Evolutionary conservation across 2,329 filamentous ascomycete genomes (phyloP).

Genomic region (Madurella mycetomatis): DNA sequence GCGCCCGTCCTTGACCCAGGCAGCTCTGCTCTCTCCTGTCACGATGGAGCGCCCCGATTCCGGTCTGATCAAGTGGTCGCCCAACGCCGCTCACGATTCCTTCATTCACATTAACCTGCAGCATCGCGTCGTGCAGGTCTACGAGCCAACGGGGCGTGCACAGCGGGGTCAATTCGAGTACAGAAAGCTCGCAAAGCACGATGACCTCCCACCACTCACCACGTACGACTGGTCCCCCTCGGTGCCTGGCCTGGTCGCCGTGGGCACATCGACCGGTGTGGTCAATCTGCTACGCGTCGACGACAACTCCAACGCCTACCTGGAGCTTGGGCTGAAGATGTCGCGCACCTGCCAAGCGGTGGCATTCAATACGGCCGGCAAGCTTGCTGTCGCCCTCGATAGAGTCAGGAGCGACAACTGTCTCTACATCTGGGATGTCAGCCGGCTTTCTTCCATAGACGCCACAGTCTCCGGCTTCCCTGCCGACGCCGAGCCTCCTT

Average conservation of each 20-base stretch:
- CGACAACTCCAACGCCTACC: slow-evolving; percentile 60
- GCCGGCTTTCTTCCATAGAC: slow-evolving; percentile 51
- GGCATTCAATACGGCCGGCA: slow-evolving; percentile 67
- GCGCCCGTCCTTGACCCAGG: not conserved
- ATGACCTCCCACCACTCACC: slow-evolving; percentile 59
- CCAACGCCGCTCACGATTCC: slow-evolving; percentile 52
- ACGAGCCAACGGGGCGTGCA: slow-evolving; percentile 57
- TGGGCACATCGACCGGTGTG: slow-evolving; percentile 71
- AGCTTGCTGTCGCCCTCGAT: slow-evolving; percentile 74
- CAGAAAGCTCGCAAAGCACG: slow-evolving; percentile 52
- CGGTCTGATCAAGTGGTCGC: slow-evolving; percentile 63
- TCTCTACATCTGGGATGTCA: slow-evolving; percentile 78
- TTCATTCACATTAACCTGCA: slow-evolving; percentile 64
- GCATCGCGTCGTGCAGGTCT: slow-evolving; percentile 58
- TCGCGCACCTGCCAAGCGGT: slow-evolving; percentile 76
- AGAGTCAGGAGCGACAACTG: slow-evolving; percentile 77
- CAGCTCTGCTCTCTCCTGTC: not conserved
- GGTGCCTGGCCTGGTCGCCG: slow-evolving; percentile 62
- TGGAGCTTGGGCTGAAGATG: slow-evolving; percentile 68
- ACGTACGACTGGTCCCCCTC: slow-evolving; percentile 64
- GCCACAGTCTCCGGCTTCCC: slow-evolving; percentile 45
- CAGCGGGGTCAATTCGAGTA: slow-evolving; percentile 55
- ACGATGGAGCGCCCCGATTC: slow-evolving; percentile 55
- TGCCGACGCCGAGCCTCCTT: slow-evolving; percentile 43
- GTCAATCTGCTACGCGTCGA: slow-evolving; percentile 71